These are phyloP conservation scores for Schizophyllum commune DNA, from an alignment of 1,284 basidiomycete species.

Conservation along the genomic window DNA sequence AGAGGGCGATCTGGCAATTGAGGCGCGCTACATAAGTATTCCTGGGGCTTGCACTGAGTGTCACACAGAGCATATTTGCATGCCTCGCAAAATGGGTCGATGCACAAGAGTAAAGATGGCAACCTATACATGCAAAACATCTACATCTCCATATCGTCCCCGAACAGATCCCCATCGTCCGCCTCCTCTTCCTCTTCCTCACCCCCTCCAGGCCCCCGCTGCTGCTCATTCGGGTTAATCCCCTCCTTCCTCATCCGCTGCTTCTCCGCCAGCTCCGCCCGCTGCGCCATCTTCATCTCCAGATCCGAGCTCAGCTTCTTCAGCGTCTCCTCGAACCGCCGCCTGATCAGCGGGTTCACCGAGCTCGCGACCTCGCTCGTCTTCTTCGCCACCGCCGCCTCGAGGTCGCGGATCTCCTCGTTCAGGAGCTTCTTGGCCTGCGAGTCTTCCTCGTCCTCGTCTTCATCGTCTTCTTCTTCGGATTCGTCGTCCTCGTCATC, in stretches of 20 bases:
- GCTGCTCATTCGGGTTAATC: constrained; percentile 27
- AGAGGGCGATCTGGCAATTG: too few relatives aligned
- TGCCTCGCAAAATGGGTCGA: too few relatives aligned
- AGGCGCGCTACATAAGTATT: too few relatives aligned
- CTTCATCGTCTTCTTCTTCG: constrained; percentile 62
- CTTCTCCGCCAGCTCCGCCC: constrained; percentile 70
- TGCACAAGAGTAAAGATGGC: too few relatives aligned
- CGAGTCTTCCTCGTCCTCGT: constrained; percentile 63
- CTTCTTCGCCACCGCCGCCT: constrained; percentile 85
- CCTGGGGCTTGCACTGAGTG: too few relatives aligned
- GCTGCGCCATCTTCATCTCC: constrained; percentile 77
- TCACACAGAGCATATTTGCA: too few relatives aligned
- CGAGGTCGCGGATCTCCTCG: constrained; percentile 86
- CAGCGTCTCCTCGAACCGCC: constrained; percentile 90
- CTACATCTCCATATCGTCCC: not conserved
- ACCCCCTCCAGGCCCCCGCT: not conserved
- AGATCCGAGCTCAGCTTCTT: constrained; percentile 83
- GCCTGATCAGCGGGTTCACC: constrained; percentile 85
- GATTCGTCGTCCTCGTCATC: constrained; percentile 64
- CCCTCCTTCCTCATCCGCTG: constrained; percentile 62
- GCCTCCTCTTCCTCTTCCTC: not conserved
- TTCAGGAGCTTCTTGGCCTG: constrained; percentile 77
- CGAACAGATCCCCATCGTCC: not conserved
- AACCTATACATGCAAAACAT: not conserved
- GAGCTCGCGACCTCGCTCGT: constrained; percentile 80